Evolutionary conservation across 2,329 filamentous ascomycete genomes (phyloP).

Genomic region (Spiromastix sp.): DNA sequence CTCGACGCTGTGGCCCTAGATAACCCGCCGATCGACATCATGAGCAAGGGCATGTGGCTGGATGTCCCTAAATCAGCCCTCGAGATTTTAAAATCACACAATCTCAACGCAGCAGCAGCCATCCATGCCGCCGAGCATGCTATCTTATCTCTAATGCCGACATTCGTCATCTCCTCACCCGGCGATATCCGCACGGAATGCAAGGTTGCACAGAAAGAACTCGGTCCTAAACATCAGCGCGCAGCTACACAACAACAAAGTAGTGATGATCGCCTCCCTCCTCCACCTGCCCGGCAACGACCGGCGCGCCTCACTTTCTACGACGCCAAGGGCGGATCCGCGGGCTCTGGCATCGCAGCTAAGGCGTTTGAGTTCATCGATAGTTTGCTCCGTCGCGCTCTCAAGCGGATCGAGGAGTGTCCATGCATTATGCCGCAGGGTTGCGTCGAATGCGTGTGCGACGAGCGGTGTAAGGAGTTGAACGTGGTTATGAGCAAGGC

Average conservation of each 20-base stretch:
- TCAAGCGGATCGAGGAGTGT: constrained; percentile 66
- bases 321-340: constrained; percentile 79
- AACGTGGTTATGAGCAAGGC: constrained; percentile 94
- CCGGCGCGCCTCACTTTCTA: constrained; percentile 89
- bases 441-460: constrained; percentile 83
- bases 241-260: constrained; percentile 7
- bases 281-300: constrained; percentile 53
- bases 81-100: constrained; percentile 61
- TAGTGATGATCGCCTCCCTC: constrained; percentile 20
- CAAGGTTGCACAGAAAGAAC: constrained; percentile 80
- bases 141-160: constrained; percentile 74
- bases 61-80: constrained; percentile 74
- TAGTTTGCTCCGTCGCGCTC: constrained; percentile 62
- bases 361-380: constrained; percentile 94
- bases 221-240: constrained; percentile 44
- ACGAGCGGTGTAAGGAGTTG: constrained; percentile 70
- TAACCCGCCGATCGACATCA: constrained; percentile 78
- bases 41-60: constrained; percentile 89
- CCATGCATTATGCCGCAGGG: constrained; percentile 57
- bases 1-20: constrained; percentile 88
- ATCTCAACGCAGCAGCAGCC: constrained; percentile 72
- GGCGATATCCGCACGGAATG: constrained; percentile 93
- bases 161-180: constrained; percentile 79
- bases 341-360: constrained; percentile 74
- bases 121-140: constrained; percentile 96